A percentile compares a stretch with the other conserved stretches of the same genome.
Evolutionary conservation across 306 rosid species (phyloP).

Genomic region (Pueraria montana): DNA sequence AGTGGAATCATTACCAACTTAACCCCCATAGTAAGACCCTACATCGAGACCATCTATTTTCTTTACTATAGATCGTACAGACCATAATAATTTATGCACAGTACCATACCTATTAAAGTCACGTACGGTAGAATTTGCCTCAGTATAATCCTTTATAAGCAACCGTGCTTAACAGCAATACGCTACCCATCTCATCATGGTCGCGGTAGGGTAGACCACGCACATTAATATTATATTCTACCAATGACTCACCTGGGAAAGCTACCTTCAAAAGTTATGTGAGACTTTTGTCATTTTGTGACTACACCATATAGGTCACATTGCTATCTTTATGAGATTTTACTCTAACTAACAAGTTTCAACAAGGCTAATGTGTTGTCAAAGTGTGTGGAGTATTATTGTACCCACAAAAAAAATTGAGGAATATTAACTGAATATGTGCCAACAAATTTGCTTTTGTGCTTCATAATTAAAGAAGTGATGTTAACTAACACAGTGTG

Average conservation of each 20-base stretch:
- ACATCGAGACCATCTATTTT: too few species aligned
- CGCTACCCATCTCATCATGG: slow-evolving; percentile 28
- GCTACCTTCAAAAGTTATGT: not conserved
- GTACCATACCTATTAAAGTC: too few species aligned
- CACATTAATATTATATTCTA: slow-evolving; percentile 18
- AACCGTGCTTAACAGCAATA: slow-evolving; percentile 47
- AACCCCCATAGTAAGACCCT: too few species aligned
- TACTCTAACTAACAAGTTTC: slow-evolving; percentile 15
- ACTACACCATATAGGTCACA: not conserved
- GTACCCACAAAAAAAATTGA: not conserved
- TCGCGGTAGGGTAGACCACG: slow-evolving; percentile 19
- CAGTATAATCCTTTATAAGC: slow-evolving; percentile 51
- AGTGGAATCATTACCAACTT: too few species aligned
- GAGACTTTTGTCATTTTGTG: slow-evolving; percentile 9
- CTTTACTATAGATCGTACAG: too few species aligned
- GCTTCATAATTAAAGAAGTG: slow-evolving; percentile 13
- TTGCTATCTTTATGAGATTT: not conserved
- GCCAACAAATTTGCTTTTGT: slow-evolving; percentile 1
- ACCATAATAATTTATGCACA: too few species aligned
- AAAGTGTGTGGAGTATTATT: slow-evolving; percentile 9
- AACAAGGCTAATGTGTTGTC: not conserved
- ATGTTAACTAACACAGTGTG: not conserved
- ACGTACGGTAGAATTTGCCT: too few species aligned
- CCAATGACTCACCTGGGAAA: slow-evolving; percentile 12
- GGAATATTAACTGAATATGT: not conserved